A percentile compares a stretch with the other conserved stretches of the same genome.
Evolutionary conservation across 2,329 filamentous ascomycete genomes (phyloP).

Genomic region (Fusarium sp.): DNA sequence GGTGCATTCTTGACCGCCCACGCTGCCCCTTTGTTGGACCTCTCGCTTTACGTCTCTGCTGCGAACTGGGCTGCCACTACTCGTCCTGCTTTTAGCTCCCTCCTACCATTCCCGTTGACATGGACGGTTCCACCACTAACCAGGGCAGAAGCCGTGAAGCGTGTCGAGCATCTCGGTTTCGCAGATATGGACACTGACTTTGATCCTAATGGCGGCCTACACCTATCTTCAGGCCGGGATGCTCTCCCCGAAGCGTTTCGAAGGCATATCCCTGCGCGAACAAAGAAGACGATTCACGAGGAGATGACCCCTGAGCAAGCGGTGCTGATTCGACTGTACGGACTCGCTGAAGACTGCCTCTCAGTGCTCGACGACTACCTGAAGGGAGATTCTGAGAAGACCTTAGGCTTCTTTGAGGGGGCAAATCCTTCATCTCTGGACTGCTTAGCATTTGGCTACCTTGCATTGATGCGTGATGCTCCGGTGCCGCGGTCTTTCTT

Average conservation of each 20-base stretch:
- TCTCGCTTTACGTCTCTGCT: constrained; percentile 90
- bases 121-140: constrained; percentile 85
- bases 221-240: constrained; percentile 53
- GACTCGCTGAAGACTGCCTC: constrained; percentile 77
- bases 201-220: constrained; percentile 53
- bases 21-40: constrained; percentile 82
- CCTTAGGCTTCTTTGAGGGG: constrained; percentile 49
- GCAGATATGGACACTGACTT: constrained; percentile 74
- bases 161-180: constrained; percentile 78
- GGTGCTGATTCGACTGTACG: constrained; percentile 80
- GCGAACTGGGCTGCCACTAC: constrained; percentile 86
- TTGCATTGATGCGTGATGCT: constrained; percentile 75
- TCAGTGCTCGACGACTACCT: constrained; percentile 74
- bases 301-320: constrained; percentile 78
- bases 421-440: constrained; percentile 65
- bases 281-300: constrained; percentile 69
- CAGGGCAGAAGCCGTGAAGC: constrained; percentile 75
- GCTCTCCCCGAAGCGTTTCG: constrained; percentile 56
- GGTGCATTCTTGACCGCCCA: constrained; percentile 79
- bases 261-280: constrained; percentile 52
- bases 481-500: constrained; percentile 58
- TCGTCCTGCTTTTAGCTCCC: constrained; percentile 81
- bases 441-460: constrained; percentile 83
- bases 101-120: constrained; percentile 88
- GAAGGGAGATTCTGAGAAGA: constrained; percentile 31